These are phyloP conservation scores for Peniophora sp. DNA, from an alignment of 1,284 basidiomycete species.

Conservation along the genomic window DNA sequence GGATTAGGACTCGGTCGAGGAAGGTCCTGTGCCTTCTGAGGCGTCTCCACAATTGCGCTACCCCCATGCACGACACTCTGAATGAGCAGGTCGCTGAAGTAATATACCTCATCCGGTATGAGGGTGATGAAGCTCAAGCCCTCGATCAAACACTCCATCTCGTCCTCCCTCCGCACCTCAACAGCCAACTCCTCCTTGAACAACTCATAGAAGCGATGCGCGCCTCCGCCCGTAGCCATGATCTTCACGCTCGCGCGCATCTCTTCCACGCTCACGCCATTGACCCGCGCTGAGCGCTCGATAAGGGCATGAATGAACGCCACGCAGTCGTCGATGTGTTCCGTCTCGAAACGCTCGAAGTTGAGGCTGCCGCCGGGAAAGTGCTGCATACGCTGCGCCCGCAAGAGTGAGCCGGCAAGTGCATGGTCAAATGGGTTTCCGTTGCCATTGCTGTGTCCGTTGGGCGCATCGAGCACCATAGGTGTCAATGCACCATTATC, in stretches of 20 bases:
- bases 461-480: slow-evolving; percentile 49
- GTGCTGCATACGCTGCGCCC: slow-evolving; percentile 65
- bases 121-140: slow-evolving; percentile 95
- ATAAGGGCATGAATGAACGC: slow-evolving; percentile 87
- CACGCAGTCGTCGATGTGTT: slow-evolving; percentile 81
- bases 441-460: slow-evolving; percentile 24
- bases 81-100: slow-evolving; percentile 96
- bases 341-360: slow-evolving; percentile 96
- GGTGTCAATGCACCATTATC: slow-evolving; percentile 79
- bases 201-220: slow-evolving; percentile 87
- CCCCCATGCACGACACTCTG: slow-evolving; percentile 69
- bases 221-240: slow-evolving; percentile 97
- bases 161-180: slow-evolving; percentile 87
- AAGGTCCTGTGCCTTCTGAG: slow-evolving; percentile 1
- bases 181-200: slow-evolving; percentile 75
- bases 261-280: slow-evolving; percentile 81
- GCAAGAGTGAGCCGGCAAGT: slow-evolving; percentile 58
- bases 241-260: slow-evolving; percentile 95
- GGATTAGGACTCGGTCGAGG: slow-evolving; percentile 84
- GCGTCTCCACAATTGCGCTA: background rate
- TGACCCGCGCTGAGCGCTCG: slow-evolving; percentile 78
- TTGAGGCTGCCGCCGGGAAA: slow-evolving; percentile 96
- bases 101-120: slow-evolving; percentile 98
- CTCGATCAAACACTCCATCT: slow-evolving; percentile 98
- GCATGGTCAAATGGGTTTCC: slow-evolving; percentile 39